Evolutionary conservation across 2,329 filamentous ascomycete species (phyloP), one percentile per base, ranked within the genome.

Genomic region (Aureobasidium sp.): DNA sequence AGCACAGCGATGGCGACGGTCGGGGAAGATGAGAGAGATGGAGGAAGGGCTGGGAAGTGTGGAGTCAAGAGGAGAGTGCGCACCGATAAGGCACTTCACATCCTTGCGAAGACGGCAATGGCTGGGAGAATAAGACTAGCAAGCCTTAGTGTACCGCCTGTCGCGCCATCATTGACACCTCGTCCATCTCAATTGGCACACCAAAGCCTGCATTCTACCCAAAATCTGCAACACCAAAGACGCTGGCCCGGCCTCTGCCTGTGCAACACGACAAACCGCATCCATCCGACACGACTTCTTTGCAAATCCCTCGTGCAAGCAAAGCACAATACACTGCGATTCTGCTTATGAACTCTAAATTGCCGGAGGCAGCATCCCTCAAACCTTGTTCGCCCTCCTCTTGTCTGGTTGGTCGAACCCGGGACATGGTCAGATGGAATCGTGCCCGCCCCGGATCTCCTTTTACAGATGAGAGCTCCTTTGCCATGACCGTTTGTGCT

Each of bases 11-110:
- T 37, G n/a, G 51, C 51, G 53, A 57, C 37, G 53, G 23, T 46
- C 40, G 55, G 33, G 55, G 43, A 43, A 19, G 31, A 29, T 47
- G 42, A 37, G 51, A 35, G 50, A 58, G 55, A 47, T 58, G 33
- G 43, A 58, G 33, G 42, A 43, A 49, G 29, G 54, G 55, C 55
- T 58, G 55, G 55, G 43, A 58, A 58, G 42, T 58, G 55, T 49
- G 55, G 55, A 43, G 55, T 45, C 40, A 27, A 43, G 50, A 53
- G 38, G 53, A 37, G 29, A 57, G 40, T 29, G 40, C 53, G 40
- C 53, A 13, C 38, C 43, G 43, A 49, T 58, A 47, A 58, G 55
- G 54, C 55, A 53, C n/a, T 40, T 53, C 42, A 31, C 55, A 58
- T 38, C 31, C 43, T 58, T 42, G 55, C 38, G 55, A 40, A 49